Conservation (phyloP, 495 filamentous ascomycete genomes). For the Aspergillus coremiiformis region DNA sequence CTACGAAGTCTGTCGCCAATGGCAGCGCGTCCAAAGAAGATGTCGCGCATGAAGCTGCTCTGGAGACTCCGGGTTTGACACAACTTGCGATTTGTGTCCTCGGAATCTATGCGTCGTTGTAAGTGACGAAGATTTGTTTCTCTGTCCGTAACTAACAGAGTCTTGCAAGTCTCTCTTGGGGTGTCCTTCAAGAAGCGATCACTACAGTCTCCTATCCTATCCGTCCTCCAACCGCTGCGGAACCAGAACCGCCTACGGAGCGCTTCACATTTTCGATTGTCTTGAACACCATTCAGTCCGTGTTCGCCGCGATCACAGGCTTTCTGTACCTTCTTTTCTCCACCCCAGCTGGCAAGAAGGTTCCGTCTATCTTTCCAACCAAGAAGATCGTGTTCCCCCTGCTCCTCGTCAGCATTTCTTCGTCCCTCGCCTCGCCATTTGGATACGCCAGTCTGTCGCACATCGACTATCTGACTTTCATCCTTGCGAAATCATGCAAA, state of each 20-base stretch:
- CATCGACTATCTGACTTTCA: slow-evolving; percentile 98
- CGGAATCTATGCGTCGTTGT: slow-evolving; percentile 96
- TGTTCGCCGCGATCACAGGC: slow-evolving; percentile 76
- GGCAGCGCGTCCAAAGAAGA: slow-evolving; percentile 28
- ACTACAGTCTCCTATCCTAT: slow-evolving; percentile 79
- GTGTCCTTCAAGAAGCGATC: slow-evolving; percentile 91
- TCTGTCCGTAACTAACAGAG: neutral
- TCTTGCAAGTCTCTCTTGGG: slow-evolving; percentile 76
- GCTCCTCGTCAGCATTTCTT: slow-evolving; percentile 76
- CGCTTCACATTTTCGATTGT: slow-evolving; percentile 90
- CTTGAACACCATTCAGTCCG: slow-evolving; percentile 91
- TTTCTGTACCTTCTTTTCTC: slow-evolving; percentile 70
- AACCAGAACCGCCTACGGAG: slow-evolving; percentile 49
- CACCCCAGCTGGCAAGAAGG: slow-evolving; percentile 46
- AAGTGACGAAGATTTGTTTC: slow-evolving; percentile 25
- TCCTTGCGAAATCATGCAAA: slow-evolving; percentile 97
- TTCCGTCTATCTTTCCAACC: slow-evolving; percentile 68
- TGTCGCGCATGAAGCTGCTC: slow-evolving; percentile 21
- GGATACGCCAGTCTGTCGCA: slow-evolving; percentile 89
- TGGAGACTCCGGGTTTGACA: slow-evolving; percentile 46
- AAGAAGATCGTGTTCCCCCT: slow-evolving; percentile 67
- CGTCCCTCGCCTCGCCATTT: slow-evolving; percentile 84
- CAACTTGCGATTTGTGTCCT: slow-evolving; percentile 81
- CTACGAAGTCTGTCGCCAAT: slow-evolving; percentile 23
- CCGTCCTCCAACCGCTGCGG: slow-evolving; percentile 28